Percentiles rank a stretch among this genome's conserved stretches.
Conservation (phyloP, 106 monocot species). For the Posidonia australis region DNA sequence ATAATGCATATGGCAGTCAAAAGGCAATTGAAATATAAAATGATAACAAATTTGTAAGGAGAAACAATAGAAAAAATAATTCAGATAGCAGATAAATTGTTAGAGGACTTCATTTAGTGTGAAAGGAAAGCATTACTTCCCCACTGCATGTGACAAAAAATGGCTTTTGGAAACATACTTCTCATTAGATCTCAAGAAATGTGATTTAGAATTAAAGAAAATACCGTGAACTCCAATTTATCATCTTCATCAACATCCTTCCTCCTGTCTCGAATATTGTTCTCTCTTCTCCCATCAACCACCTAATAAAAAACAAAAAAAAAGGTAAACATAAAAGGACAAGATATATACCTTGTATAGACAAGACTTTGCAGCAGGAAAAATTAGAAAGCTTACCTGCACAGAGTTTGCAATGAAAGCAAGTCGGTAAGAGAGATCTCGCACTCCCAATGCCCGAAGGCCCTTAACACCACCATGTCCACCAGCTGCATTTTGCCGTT, state of each 20-base stretch:
- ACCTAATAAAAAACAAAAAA: slow-evolving; percentile 37
- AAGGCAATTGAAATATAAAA: too few species aligned
- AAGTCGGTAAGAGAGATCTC: slow-evolving; percentile 88
- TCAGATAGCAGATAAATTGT: too few species aligned
- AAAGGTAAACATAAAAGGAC: background rate
- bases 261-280: slow-evolving; percentile 59
- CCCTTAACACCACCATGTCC: slow-evolving; percentile 83
- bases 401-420: slow-evolving; percentile 97
- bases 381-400: slow-evolving; percentile 39
- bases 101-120: too few species aligned
- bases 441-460: slow-evolving; percentile 66
- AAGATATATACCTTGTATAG: background rate
- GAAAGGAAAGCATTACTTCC: too few species aligned
- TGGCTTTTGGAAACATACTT: too few species aligned
- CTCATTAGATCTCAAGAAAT: background rate
- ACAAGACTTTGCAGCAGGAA: background rate
- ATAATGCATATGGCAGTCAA: too few species aligned
- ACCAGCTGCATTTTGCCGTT: slow-evolving; percentile 55
- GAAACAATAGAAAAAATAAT: background rate
- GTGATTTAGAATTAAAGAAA: slow-evolving; percentile 2
- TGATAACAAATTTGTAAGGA: background rate
- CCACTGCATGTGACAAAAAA: too few species aligned
- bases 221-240: slow-evolving; percentile 70
- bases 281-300: slow-evolving; percentile 57
- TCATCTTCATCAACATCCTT: slow-evolving; percentile 75